These are phyloP conservation scores for Candida insectorum DNA, from an alignment of 805 yeast species.

Conservation along the genomic window DNA sequence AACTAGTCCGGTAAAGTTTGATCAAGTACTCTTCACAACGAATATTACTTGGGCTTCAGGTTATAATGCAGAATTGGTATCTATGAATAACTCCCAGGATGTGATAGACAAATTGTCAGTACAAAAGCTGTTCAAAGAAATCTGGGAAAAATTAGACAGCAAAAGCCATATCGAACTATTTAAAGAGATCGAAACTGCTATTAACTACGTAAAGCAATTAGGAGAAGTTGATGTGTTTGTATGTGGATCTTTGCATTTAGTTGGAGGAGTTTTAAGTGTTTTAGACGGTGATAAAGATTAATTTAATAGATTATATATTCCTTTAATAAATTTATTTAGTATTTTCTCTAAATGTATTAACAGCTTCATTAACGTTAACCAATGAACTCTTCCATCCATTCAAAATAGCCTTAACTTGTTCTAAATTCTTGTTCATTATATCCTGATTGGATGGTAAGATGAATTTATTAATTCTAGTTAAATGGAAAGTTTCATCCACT, in stretches of 20 bases:
- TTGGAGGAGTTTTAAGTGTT: conserved; percentile 90
- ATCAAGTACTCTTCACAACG: conserved; percentile 81
- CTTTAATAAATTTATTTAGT: conserved; percentile 17
- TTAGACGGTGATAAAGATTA: conserved; percentile 49
- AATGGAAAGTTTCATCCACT: conserved; percentile 36
- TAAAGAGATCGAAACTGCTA: conserved; percentile 67
- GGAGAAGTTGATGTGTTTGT: conserved; percentile 68
- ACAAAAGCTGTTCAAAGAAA: conserved; percentile 68
- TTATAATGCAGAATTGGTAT: conserved; percentile 78
- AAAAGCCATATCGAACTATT: conserved; percentile 49
- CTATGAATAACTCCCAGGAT: conserved; percentile 77
- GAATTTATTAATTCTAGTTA: conserved; percentile 39
- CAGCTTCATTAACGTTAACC: conserved; percentile 39
- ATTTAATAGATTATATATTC: conserved; percentile 1
- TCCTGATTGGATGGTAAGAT: conserved; percentile 36
- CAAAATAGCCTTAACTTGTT: conserved; percentile 31
- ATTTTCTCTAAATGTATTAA: conserved; percentile 40
- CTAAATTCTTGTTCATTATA: conserved; percentile 27
- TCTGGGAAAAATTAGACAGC: conserved; percentile 54
- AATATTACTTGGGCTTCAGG: conserved; percentile 91
- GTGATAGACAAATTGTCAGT: conserved; percentile 77
- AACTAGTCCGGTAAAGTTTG: conserved; percentile 48
- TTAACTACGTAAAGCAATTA: conserved; percentile 16
- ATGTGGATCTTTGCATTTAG: conserved; percentile 89
- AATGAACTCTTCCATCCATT: conserved; percentile 38